Percentiles rank a stretch among this genome's conserved stretches.
These are phyloP conservation scores for Gloeostereum incarnatum DNA, from an alignment of 768 basidiomycete genomes.

Conservation along the genomic window DNA sequence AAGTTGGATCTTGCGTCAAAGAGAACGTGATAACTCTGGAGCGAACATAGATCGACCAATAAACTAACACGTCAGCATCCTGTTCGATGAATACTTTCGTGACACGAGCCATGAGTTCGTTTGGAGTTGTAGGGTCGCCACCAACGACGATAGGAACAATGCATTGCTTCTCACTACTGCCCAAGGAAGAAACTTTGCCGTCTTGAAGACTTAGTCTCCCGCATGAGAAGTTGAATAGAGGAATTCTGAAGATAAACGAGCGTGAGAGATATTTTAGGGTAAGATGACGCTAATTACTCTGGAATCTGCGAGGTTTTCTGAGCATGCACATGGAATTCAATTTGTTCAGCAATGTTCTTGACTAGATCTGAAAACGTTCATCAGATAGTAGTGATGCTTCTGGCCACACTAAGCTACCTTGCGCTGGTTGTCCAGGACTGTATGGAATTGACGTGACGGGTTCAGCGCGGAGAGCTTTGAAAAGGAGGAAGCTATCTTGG, in stretches of 20 bases:
- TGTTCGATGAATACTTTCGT: conserved; percentile 27
- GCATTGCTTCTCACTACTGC: conserved; percentile 23
- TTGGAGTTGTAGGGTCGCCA: conserved; percentile 25
- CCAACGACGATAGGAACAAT: conserved; percentile 46
- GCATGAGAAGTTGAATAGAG: conserved; percentile 50
- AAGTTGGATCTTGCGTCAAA: conserved; percentile 14
- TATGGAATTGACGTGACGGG: conserved; percentile 22
- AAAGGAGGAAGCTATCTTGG: too few relatives aligned
- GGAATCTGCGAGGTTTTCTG: conserved; percentile 25
- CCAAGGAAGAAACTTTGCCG: conserved; percentile 13
- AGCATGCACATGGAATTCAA: conserved; percentile 34
- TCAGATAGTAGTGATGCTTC: too few relatives aligned
- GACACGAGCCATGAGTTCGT: conserved; percentile 55
- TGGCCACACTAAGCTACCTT: too few relatives aligned
- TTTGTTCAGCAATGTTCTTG: conserved; percentile 24
- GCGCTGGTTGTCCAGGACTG: too few relatives aligned
- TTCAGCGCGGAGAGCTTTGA: conserved; percentile 35
- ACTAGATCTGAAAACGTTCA: too few relatives aligned
- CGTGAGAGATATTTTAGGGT: too few relatives aligned
- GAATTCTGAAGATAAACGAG: too few relatives aligned
- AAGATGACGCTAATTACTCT: too few relatives aligned
- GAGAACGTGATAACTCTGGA: conserved; percentile 60
- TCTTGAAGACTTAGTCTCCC: conserved; percentile 32
- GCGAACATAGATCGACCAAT: conserved; percentile 49
- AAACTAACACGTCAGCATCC: conserved; percentile 19